These are phyloP conservation scores for Podospora pseudocomata DNA, from an alignment of 495 filamentous ascomycete species.

Conservation along the genomic window DNA sequence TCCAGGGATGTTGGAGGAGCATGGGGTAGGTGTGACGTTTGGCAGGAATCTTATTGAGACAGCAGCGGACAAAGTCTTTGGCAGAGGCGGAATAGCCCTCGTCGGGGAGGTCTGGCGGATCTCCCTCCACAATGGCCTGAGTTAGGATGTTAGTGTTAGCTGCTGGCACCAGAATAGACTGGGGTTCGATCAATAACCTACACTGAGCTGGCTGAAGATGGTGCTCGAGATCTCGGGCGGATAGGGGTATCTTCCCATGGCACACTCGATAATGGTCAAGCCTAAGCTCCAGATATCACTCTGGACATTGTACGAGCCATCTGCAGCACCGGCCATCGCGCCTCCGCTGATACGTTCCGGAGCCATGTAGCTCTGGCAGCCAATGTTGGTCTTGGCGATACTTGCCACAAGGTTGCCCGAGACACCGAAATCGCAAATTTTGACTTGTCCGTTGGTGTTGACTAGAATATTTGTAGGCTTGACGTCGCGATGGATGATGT, in stretches of 20 bases:
- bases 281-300: slow-evolving; percentile 98
- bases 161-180: slow-evolving; percentile 4
- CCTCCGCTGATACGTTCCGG: slow-evolving; percentile 91
- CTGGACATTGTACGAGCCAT: slow-evolving; percentile 94
- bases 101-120: slow-evolving; percentile 78
- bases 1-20: slow-evolving; percentile 85
- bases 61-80: slow-evolving; percentile 81
- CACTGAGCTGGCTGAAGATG: slow-evolving; percentile 95
- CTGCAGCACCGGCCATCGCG: slow-evolving; percentile 63
- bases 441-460: slow-evolving; percentile 86
- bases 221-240: slow-evolving; percentile 98
- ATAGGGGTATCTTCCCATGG: slow-evolving; percentile 92
- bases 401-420: slow-evolving; percentile 94
- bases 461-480: slow-evolving; percentile 97
- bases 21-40: slow-evolving; percentile 87
- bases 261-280: slow-evolving; percentile 93
- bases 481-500: slow-evolving; percentile 98
- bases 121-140: slow-evolving; percentile 95
- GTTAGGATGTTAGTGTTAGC: slow-evolving; percentile 18
- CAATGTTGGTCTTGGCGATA: slow-evolving; percentile 98
- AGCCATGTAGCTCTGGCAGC: slow-evolving; percentile 99
- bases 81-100: slow-evolving; percentile 75
- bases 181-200: slow-evolving; percentile 50
- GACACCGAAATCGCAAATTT: slow-evolving; percentile 98
- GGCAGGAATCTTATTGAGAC: slow-evolving; percentile 88